These are phyloP conservation scores for Fusarium xylarioides DNA, from an alignment of 2,329 filamentous ascomycete genomes.

Conservation along the genomic window DNA sequence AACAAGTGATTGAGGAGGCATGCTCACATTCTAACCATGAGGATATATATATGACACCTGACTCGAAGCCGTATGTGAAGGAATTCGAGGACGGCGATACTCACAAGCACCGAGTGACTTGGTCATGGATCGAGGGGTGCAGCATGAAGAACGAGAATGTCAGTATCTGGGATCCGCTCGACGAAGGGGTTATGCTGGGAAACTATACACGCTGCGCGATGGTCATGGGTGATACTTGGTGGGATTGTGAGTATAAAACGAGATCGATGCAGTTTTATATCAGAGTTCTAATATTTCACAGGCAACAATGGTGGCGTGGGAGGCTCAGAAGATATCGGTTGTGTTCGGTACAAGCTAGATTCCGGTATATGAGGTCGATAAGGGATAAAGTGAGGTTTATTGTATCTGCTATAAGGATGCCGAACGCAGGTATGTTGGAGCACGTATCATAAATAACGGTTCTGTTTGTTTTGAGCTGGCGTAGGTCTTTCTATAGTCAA, in stretches of 20 bases:
- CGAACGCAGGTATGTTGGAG: no score
- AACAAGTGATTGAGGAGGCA: rapidly evolving
- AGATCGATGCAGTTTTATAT: not conserved
- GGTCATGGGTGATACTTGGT: not conserved
- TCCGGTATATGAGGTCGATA: not conserved
- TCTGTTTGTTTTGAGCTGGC: not conserved
- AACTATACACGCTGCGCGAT: not conserved
- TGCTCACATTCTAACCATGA: rapidly evolving
- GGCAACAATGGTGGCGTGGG: not conserved
- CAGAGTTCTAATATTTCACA: not conserved
- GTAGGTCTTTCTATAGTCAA: no score
- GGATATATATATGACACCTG: not conserved
- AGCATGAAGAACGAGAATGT: not conserved
- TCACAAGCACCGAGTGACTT: not conserved
- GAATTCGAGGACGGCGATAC: not conserved
- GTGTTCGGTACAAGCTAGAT: not conserved
- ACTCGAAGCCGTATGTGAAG: not conserved
- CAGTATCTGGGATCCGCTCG: not conserved
- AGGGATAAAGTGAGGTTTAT: rapidly evolving
- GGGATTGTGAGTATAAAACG: not conserved
- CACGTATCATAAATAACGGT: not conserved
- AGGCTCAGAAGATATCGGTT: not conserved
- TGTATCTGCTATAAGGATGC: not conserved
- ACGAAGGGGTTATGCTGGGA: not conserved
- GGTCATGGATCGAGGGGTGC: not conserved